Evolutionary conservation across 148 eudicot genomes (phyloP), one percentile per base, ranked within the genome.

Genomic region (Persicaria maculosa): DNA sequence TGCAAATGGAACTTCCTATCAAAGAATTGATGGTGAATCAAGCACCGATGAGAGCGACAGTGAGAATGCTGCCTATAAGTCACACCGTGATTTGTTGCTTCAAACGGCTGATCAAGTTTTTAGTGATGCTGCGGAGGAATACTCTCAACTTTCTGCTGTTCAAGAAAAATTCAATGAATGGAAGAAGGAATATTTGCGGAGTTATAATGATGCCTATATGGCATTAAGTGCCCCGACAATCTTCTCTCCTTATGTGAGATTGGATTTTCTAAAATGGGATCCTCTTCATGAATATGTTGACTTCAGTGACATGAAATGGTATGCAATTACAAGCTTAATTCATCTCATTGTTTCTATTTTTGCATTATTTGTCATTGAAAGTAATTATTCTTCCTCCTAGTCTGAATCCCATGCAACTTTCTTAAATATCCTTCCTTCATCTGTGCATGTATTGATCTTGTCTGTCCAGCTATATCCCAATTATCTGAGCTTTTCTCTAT

Each of bases 21-120:
- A 83, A 77, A 83, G 68, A 77, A 85, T 92, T 76, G 97, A 95
- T 80, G 99, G 99, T 74, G 99, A 95, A 83, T 88, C 96, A 61
- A 95, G 97, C 85, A 95, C 99, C n/a, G 99, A 95, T 80, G 99
- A 92, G 75, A 95, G 99, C 71, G 99, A 92, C 65, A 80, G 84
- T 77, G 99, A 90, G 78, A 83, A 82, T 74, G 83, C 79, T 62
- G 91, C 97, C 19, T 90, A 90, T 54, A 78, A 86, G 74, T 95
- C 99, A 19, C 88, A 81, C 76, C 96, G 86, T 74, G 84, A 84
- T 46, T 69, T 82, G 76, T 74, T 95, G 79, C 92, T 95, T 81
- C 89, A 92, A 86, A 84, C 86, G 75, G 96, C 99, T 74, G 88
- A 80, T 52, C 86, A 89, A 68, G 82, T 92, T 80, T 90, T 95